Base-by-base conservation (phyloP, 768 basidiomycete genomes). In the Trametes cingulata region DNA sequence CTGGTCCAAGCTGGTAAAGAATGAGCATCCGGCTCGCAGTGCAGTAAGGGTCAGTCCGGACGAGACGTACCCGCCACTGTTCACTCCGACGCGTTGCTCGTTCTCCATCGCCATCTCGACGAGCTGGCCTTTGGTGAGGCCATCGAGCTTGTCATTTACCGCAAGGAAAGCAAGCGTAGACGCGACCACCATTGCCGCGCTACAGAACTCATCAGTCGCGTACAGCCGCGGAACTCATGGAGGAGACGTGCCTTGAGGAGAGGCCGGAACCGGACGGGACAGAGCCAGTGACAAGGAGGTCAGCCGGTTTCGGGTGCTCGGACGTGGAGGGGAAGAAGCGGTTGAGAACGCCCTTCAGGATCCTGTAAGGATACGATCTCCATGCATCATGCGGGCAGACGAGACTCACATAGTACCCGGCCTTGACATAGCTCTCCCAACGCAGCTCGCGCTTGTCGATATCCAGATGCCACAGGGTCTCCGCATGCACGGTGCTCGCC, bases 361-460 rank as follows among this genome's bases (percentile, higher is more conserved):
- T 19, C 14, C 6, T 14, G 13, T 33, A 3, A 50, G 10, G 29
- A 33, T 9, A 13, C 35, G n/a, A 29, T 33, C 27, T 33, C 14
- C 0, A 0, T 3, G 35, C 12, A 24, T n/a, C 14, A 22, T 37
- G 13, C 20, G 2, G 10, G 39, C 22, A 24, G 12, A 19, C 17
- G 8, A 60, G 13, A 77, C 85, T 61, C 58, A 91, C 91, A 70
- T 88, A 89, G 67, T 91, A 92, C 17, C 88, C 90, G 0, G 90
- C 91, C 71, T 93, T 93, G 67, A 94, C 84, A 71, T 93, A 94
- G 68, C 88, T 92, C 68, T 91, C 90, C 93, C 92, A 94, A 50
- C 88, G 76, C 36, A 92, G 73, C 63, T 86, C 81, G 36, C 80
- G 76, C 35, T 81, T 87, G 67, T 88, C 81, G 62, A 93, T 93